Evolutionary conservation across 305 asterid species (phyloP), one percentile per base, ranked within the genome.

Genomic region (Solanum chacoense): DNA sequence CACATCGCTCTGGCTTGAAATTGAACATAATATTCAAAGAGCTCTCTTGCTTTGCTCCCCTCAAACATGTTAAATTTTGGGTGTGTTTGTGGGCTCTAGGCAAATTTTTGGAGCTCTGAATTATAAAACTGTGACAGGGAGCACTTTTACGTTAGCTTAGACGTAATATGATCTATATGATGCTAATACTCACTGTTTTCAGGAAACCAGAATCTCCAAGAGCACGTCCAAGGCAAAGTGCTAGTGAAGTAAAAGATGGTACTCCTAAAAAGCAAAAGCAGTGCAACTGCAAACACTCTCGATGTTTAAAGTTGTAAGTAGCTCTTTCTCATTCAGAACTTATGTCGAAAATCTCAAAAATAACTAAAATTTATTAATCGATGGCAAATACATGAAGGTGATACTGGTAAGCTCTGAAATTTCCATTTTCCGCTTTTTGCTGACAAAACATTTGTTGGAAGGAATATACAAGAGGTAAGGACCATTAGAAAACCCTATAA

Each of bases 191-290:
- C 73, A 50, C 29, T 83, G 73, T 89, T 83, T 83, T 81, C 94
- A 95, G 98, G 91, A 95, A 94, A 91, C 96, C 94, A 67, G 96
- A 94, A 90, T 95, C 98, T 73, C 96, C 98, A 90, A 93, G 92
- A 83, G 90, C 93, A 37, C 93, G 95, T 24, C 88, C 94, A 55
- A 93, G 96, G 88, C 94, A 92, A 92, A 92, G 85, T 90, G 78
- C 74, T 83, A 89, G 88, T 90, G 98, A 95, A 90, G 94, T 86
- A 55, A 94, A 93, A 88, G 98, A 95, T 85, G 94, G 94, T 84
- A 95, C 98, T 69, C 97, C 98, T 31, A 94, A 95, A 95, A 95
- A 94, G 92, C 96, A 91, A 91, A 95, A 95, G 90, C 98, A 93
- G 94, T 95, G 98, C 84, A 95, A 95, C 88, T 95, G 98, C 93